phyloP scores from a whole-genome alignment of 1,284 basidiomycete species.

The Cutaneotrichosporon cyanovorans region DNA sequence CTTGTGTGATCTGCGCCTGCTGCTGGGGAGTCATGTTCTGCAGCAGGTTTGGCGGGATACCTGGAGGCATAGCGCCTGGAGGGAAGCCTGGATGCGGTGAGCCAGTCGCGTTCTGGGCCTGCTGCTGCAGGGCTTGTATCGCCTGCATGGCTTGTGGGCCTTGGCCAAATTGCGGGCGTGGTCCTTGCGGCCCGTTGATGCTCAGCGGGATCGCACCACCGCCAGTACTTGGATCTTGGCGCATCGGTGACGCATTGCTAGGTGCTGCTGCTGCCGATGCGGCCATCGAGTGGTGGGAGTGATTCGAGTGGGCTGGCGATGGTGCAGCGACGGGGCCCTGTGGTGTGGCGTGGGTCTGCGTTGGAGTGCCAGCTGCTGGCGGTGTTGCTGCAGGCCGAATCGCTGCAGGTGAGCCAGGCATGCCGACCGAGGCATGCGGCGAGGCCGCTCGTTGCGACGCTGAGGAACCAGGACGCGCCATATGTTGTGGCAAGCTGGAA shows the following conservation, averaged over 20 bases:
- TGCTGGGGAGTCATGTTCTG: constrained; percentile 24
- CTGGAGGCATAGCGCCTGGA: constrained; percentile 8
- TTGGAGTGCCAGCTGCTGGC: too few species aligned
- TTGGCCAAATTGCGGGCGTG: constrained; percentile 1
- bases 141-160: constrained; percentile 16
- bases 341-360: too few species aligned
- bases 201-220: background rate
- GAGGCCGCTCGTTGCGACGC: constrained; percentile 33
- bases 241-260: constrained; percentile 4
- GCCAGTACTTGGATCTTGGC: constrained; percentile 8
- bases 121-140: constrained; percentile 20
- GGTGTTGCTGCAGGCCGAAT: constrained; percentile 11
- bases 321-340: constrained; percentile 1
- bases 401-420: constrained; percentile 19
- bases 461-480: constrained; percentile 37
- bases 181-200: constrained; percentile 12
- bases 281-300: constrained; percentile 21
- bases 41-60: constrained; percentile 4
- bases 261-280: background rate
- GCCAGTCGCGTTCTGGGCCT: constrained; percentile 13
- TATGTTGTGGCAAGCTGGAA: constrained; percentile 38
- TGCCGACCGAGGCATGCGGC: constrained; percentile 19
- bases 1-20: constrained; percentile 32
- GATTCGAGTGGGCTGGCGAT: constrained; percentile 28
- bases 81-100: constrained; percentile 6